phyloP scores from a whole-genome alignment of 441 rosid genomes.

The Populus trichocarpa region DNA sequence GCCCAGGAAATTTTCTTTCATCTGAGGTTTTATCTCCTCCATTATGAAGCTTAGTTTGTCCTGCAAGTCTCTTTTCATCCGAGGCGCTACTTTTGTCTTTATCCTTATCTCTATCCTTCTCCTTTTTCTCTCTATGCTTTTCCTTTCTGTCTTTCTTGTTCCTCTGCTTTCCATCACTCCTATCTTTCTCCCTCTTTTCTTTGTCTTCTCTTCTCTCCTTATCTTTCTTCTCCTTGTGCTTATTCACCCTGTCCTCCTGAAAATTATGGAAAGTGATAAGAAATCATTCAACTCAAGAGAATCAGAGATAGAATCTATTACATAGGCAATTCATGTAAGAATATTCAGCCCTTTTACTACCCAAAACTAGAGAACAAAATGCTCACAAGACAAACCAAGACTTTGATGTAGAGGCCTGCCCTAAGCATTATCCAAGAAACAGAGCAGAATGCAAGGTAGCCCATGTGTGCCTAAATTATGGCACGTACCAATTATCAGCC shows the following conservation, averaged over 20 bases:
- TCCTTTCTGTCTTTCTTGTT: conserved; percentile 55
- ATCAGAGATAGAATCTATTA: neutral
- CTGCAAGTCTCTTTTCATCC: conserved; percentile 36
- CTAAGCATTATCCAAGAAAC: neutral
- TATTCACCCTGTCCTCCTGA: conserved; percentile 62
- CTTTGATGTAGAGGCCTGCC: neutral
- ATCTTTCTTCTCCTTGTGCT: conserved; percentile 49
- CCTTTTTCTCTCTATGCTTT: conserved; percentile 29
- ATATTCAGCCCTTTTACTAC: neutral
- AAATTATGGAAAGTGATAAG: neutral
- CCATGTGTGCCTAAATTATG: neutral
- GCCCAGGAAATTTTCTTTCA: conserved; percentile 27
- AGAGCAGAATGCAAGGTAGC: neutral
- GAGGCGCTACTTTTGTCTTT: conserved; percentile 27
- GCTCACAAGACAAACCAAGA: neutral
- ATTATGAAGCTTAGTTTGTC: conserved; percentile 20
- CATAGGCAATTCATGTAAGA: neutral
- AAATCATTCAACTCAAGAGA: neutral
- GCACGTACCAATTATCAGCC: neutral
- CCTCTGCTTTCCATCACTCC: conserved; percentile 48
- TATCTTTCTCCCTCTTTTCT: conserved; percentile 52
- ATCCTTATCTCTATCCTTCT: conserved; percentile 9
- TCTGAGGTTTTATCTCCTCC: conserved; percentile 28
- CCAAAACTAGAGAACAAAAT: neutral
- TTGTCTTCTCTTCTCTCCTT: conserved; percentile 45